Evolutionary conservation across 2,329 filamentous ascomycete genomes (phyloP), one percentile per base, ranked within the genome.

Genomic region (Trichoderma hamatum): DNA sequence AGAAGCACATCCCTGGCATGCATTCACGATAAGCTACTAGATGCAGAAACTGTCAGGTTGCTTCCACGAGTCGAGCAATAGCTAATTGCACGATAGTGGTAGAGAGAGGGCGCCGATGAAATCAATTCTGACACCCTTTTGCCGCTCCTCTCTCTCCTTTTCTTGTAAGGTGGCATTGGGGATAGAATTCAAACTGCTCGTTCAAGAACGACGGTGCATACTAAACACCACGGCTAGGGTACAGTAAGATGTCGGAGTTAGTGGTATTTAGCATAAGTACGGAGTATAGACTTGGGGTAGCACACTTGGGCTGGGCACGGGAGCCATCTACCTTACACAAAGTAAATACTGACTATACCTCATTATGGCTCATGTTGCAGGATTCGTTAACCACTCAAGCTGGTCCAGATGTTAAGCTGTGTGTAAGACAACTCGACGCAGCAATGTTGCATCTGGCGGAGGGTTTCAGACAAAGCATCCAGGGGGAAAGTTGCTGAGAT

Each of bases 391-490:
- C 21, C 30, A 36, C n/a, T 21, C 43, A 21, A 26, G 6, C 34
- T 63, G 11, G 13, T 30, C 28, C 43, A 63, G 60, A 60, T n/a
- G 56, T 43, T 24, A 39, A 60, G 55, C 21, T 26, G 56, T 60
- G 26, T 26, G 34, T 43, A 60, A 60, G 56, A 51, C n/a, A n/a
- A n/a, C 34, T 46, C 26, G 39, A 46, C 28, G n/a, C 28, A 30
- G 49, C 24, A n/a, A n/a, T 46, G 13, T n/a, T 49, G 46, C n/a
- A 24, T 24, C 46, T 49, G 39, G 1, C 39, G 46, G 58, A 52
- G 43, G 28, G 60, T 63, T 63, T 51, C 43, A 63, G 43, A 30
- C 43, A 52, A 28, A 52, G 28, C n/a, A 30, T 51, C 59, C 39
- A 51, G 43, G 59, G 59, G 59, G 21, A 9, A 30, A 11, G 28